Conservation (phyloP, 2,329 filamentous ascomycete species). For the Sordariomycetes sp. region DNA sequence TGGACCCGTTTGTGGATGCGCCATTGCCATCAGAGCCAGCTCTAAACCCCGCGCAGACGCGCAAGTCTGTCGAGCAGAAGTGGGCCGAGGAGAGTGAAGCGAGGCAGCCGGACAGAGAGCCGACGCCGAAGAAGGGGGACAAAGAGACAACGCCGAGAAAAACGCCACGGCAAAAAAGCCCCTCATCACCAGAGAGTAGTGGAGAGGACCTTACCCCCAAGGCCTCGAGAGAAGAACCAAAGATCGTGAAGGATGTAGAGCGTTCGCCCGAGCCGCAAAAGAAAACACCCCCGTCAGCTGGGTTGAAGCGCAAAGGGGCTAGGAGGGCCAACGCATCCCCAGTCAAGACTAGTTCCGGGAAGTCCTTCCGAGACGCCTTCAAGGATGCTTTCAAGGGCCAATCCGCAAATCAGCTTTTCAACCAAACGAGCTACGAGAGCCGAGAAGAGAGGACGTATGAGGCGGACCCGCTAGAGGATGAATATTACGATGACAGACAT, state of each 20-base stretch:
- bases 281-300: conserved; percentile 20
- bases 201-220: conserved; percentile 2
- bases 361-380: conserved; percentile 42
- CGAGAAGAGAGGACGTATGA: conserved; percentile 24
- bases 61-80: conserved; percentile 19
- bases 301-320: conserved; percentile 41
- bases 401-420: conserved; percentile 32
- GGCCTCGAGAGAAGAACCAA: conserved; percentile 11
- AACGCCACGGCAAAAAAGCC: not conserved
- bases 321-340: conserved; percentile 36
- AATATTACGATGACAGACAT: conserved; percentile 11
- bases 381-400: conserved; percentile 51
- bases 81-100: conserved; percentile 8
- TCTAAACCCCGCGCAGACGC: conserved; percentile 12
- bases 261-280: conserved; percentile 4
- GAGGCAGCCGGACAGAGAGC: not conserved
- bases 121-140: not conserved
- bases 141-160: not conserved
- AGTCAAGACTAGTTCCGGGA: conserved; percentile 29
- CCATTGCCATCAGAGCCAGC: not conserved
- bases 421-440: conserved; percentile 33
- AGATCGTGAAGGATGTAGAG: conserved; percentile 7
- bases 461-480: conserved; percentile 9
- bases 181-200: not conserved
- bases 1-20: conserved; percentile 46